A percentile compares a stretch with the other conserved stretches of the same genome.
These are phyloP conservation scores for Basidiobolus meristosporus DNA, from an alignment of 371 early-diverging fungal genomes.

Conservation along the genomic window DNA sequence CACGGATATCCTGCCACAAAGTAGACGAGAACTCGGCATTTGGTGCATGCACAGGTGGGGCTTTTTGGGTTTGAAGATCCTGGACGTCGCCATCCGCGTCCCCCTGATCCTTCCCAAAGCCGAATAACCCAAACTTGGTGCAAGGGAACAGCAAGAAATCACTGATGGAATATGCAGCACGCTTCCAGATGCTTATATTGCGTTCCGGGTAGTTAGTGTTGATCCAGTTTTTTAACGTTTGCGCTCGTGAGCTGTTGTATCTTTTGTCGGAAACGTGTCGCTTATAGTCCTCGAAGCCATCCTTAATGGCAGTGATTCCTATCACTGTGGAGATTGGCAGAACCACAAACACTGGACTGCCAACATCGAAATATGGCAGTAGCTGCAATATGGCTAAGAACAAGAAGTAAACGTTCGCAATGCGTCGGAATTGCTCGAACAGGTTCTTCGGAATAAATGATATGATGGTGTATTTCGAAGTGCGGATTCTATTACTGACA, in stretches of 20 bases:
- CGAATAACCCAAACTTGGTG: no score
- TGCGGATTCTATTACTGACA: slow-evolving; percentile 46
- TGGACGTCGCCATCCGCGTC: no score
- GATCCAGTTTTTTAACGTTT: slow-evolving; percentile 42
- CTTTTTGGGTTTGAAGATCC: no score
- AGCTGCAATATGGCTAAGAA: slow-evolving; percentile 80
- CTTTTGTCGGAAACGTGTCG: slow-evolving; percentile 76
- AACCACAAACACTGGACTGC: slow-evolving; percentile 49
- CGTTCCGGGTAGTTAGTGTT: slow-evolving; percentile 36
- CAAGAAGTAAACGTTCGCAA: slow-evolving; percentile 95
- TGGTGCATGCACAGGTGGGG: no score
- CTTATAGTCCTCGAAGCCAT: slow-evolving; percentile 90
- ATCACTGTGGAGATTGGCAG: slow-evolving; percentile 82
- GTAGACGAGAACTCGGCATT: slow-evolving; percentile 10
- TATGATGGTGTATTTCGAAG: slow-evolving; percentile 82
- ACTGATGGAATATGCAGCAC: no score
- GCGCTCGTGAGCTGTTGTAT: slow-evolving; percentile 60
- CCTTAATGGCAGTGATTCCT: slow-evolving; percentile 79
- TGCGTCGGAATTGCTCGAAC: slow-evolving; percentile 86
- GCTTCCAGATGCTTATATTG: no score
- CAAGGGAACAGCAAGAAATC: no score
- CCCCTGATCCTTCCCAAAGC: no score
- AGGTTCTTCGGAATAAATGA: slow-evolving; percentile 92
- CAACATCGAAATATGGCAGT: slow-evolving; percentile 61
- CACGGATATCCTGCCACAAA: slow-evolving; percentile 54